Base-by-base conservation (phyloP, 441 rosid genomes). In the Hypseocharis bilobata region DNA sequence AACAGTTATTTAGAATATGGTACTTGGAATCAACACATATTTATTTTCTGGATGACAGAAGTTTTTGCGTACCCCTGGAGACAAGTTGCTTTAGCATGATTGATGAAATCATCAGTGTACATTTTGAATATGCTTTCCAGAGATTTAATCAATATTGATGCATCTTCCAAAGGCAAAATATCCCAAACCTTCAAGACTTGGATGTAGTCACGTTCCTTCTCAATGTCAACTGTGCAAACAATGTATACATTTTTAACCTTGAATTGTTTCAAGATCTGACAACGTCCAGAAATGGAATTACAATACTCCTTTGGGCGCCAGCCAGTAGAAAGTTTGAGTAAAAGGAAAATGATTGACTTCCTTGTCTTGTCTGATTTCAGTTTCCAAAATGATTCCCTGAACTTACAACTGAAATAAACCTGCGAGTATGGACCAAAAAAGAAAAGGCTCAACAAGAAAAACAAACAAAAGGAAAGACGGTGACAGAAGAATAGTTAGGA, bases 121-220 rank as follows among this genome's bases (percentile, higher is more conserved):
- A 17, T 67, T 16, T 26, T 52, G 68, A 81, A 79, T 42, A 83
- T 61, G 34, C 68, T 34, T 38, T 82, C 80, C 7, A 82, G 73
- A 19, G 76, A 74, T 61, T 68, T 59, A n/a, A 57, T 66, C 70
- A 81, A 6, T 47, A 32, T 71, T 1, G 52, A 70, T 10, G 65
- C 60, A 57, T 78, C 75, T 62, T 66, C 60, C 30, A 69, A 30
- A 0, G 79, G 74, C 65, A 81, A 56, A 45, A 84, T 44, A 65
- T 81, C 88, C 85, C 85, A 84, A 27, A 76, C 74, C 79, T 73
- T 84, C 75, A 84, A 63, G 20, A 76, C 76, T 76, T 81, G 86
- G 2, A 23, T 57, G 66, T 76, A 69, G 19, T 22, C 7, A 4
- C 0, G 45, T 14, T 79, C 81, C 68, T 78, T 79, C 32, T 45